A percentile compares a stretch with the other conserved stretches of the same genome.
Evolutionary conservation across 78 protist genomes (phyloP).

Genomic region (Dictyostelium intermedium): DNA sequence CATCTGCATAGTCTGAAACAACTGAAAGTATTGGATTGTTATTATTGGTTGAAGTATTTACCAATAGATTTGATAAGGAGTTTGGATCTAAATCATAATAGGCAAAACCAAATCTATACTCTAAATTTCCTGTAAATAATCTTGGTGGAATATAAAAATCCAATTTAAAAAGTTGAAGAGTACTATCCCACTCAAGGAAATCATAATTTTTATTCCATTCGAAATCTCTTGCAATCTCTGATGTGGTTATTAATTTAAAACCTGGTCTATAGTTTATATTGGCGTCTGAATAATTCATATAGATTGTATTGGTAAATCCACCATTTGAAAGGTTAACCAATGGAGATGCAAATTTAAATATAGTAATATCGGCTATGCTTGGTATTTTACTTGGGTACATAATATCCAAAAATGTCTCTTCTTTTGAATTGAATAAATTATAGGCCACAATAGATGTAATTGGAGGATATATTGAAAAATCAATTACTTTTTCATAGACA

Average conservation of each 20-base stretch:
- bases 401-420: background rate
- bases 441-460: background rate
- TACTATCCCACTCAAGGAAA: background rate
- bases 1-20: background rate
- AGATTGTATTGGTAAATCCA: background rate
- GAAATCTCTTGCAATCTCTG: background rate
- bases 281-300: background rate
- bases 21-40: background rate
- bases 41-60: background rate
- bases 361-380: background rate
- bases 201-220: background rate
- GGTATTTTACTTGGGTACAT: background rate
- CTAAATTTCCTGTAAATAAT: background rate
- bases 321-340: background rate
- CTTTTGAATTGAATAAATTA: background rate
- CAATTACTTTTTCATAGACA: background rate
- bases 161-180: background rate
- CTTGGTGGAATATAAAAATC: background rate
- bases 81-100: background rate
- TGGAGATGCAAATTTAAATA: background rate
- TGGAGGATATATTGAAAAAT: background rate
- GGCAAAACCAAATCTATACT: background rate
- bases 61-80: background rate
- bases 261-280: background rate
- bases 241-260: background rate